Conservation (phyloP, 352 stramenopile genomes). For the Globisporangium carolinianum region DNA sequence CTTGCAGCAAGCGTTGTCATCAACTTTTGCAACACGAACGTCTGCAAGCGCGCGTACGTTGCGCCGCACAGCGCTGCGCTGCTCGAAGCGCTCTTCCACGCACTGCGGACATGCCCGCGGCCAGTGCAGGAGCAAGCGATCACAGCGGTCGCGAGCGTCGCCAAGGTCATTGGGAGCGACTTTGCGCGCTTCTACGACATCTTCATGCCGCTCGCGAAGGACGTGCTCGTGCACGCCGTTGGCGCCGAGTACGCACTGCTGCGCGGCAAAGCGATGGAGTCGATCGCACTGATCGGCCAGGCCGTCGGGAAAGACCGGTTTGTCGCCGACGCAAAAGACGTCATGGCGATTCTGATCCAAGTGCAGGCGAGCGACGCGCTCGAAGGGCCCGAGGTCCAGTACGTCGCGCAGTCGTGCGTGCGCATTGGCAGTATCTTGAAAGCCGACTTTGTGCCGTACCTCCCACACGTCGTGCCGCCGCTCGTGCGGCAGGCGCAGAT, state of each 20-base stretch:
- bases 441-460: conserved; percentile 82
- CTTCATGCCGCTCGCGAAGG: conserved; percentile 84
- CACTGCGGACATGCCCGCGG: conserved; percentile 62
- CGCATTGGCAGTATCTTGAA: conserved; percentile 84
- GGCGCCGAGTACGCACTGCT: conserved; percentile 78
- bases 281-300: conserved; percentile 83
- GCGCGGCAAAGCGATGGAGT: conserved; percentile 85
- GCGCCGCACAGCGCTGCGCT: conserved; percentile 53
- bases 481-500: conserved; percentile 80
- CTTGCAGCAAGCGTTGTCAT: conserved; percentile 73
- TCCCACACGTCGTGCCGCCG: conserved; percentile 75
- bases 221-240: conserved; percentile 68
- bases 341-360: conserved; percentile 84
- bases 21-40: conserved; percentile 83
- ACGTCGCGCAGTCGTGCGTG: conserved; percentile 82
- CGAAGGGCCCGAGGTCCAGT: conserved; percentile 74
- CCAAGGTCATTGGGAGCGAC: conserved; percentile 74
- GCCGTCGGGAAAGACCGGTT: conserved; percentile 84
- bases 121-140: conserved; percentile 87
- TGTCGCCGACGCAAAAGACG: conserved; percentile 63
- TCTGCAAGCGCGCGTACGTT: conserved; percentile 79
- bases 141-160: conserved; percentile 78
- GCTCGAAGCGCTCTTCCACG: conserved; percentile 76
- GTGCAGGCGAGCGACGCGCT: conserved; percentile 66
- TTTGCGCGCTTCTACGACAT: conserved; percentile 82